Evolutionary conservation across 1,284 basidiomycete genomes (phyloP).

Genomic region (Thecaphora thlaspeos): DNA sequence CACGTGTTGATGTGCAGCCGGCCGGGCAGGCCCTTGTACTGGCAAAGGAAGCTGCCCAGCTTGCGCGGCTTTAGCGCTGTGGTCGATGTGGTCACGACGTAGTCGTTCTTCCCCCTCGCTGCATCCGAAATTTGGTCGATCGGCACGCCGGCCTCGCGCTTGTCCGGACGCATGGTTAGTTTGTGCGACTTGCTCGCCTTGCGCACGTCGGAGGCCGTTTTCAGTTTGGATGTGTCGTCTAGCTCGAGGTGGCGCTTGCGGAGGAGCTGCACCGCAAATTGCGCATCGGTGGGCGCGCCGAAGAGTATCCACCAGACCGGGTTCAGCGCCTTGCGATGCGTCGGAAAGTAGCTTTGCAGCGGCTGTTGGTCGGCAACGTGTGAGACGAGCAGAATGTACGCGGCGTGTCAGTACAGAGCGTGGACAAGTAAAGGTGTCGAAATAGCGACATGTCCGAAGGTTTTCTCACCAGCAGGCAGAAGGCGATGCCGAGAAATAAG

Average conservation of each 20-base stretch:
- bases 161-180: constrained; percentile 20
- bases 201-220: constrained; percentile 19
- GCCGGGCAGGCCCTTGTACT: constrained; percentile 53
- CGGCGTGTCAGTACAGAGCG: no score
- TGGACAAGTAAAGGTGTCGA: no score
- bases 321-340: constrained; percentile 52
- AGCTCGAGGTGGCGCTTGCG: constrained; percentile 45
- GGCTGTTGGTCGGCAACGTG: constrained; percentile 24
- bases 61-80: constrained; percentile 39
- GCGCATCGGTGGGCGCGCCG: constrained; percentile 54
- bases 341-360: constrained; percentile 55
- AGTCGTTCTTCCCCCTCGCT: constrained; percentile 21
- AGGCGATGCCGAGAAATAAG: constrained; percentile 48
- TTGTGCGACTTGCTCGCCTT: constrained; percentile 10
- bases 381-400: no score
- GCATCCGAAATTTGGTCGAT: constrained; percentile 26
- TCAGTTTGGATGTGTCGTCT: constrained; percentile 16
- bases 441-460: no score
- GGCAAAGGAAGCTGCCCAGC: constrained; percentile 56
- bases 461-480: constrained; percentile 38
- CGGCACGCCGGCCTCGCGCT: constrained; percentile 27
- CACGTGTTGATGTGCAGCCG: constrained; percentile 49
- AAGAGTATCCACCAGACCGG: constrained; percentile 56
- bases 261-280: constrained; percentile 53
- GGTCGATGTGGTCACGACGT: constrained; percentile 26